Evolutionary conservation across 2,329 filamentous ascomycete species (phyloP).

Genomic region (Diplodia seriata): DNA sequence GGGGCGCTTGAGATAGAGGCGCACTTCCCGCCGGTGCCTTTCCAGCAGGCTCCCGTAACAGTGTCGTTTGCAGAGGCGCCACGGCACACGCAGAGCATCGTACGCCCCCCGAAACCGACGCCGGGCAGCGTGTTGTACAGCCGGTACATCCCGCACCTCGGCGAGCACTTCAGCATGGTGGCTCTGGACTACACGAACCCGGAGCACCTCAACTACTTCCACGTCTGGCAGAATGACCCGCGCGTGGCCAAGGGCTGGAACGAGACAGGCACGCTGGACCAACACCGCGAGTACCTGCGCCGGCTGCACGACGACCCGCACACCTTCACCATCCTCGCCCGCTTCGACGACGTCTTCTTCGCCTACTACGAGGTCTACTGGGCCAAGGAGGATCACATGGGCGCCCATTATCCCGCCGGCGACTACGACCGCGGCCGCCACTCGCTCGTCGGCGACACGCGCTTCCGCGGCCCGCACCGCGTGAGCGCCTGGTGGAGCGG

Average conservation of each 20-base stretch:
- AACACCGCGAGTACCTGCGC: slow-evolving; percentile 75
- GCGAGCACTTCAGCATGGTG: slow-evolving; percentile 78
- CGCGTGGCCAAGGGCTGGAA: slow-evolving; percentile 83
- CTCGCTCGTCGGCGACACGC: slow-evolving; percentile 64
- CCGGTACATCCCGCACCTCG: slow-evolving; percentile 76
- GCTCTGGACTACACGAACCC: slow-evolving; percentile 70
- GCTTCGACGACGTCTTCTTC: slow-evolving; percentile 74
- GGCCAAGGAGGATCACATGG: slow-evolving; percentile 69
- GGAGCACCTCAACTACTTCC: slow-evolving; percentile 73
- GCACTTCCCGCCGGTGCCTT: slow-evolving; percentile 47
- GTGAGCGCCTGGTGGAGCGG: slow-evolving; percentile 66
- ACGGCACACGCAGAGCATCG: slow-evolving; percentile 71
- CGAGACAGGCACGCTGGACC: slow-evolving; percentile 75
- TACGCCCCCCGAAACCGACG: slow-evolving; percentile 73
- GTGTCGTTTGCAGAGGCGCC: slow-evolving; percentile 56
- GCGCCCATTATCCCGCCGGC: slow-evolving; percentile 63
- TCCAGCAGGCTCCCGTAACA: slow-evolving; percentile 49
- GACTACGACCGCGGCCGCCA: slow-evolving; percentile 67
- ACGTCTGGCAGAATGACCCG: slow-evolving; percentile 84
- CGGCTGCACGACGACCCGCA: slow-evolving; percentile 75
- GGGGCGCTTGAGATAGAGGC: slow-evolving; percentile 29
- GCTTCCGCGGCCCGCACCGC: slow-evolving; percentile 62
- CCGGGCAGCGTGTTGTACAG: slow-evolving; percentile 77
- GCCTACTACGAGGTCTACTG: slow-evolving; percentile 85
- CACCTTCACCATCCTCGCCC: slow-evolving; percentile 71